Evolutionary conservation across 2,329 filamentous ascomycete genomes (phyloP).

Genomic region (Colletotrichum kahawae): DNA sequence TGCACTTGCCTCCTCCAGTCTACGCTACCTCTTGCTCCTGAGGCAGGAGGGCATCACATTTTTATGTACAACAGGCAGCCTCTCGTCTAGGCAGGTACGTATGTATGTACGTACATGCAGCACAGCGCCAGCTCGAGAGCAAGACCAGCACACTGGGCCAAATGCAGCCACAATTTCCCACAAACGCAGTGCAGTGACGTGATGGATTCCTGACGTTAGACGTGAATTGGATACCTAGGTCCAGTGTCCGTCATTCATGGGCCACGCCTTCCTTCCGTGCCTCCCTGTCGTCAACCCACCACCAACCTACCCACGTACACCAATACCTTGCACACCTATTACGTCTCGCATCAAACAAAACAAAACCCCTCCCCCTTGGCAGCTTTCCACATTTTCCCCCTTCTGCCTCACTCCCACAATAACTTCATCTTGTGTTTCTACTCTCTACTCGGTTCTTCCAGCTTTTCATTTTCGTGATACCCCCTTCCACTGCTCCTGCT

Average conservation of each 20-base stretch:
- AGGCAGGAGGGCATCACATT: neutral
- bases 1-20: neutral
- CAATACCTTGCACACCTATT: neutral
- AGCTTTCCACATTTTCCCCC: neutral
- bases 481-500: conserved; percentile 17
- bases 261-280: neutral
- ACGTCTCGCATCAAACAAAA: conserved; percentile 18
- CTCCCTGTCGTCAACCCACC: conserved; percentile 15
- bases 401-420: neutral
- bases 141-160: neutral
- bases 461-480: conserved; percentile 5
- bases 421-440: neutral
- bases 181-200: conserved; percentile 22
- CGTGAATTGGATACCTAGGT: neutral
- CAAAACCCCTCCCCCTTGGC: conserved; percentile 19
- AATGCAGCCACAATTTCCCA: conserved; percentile 21
- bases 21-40: neutral
- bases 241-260: neutral
- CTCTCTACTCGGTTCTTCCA: conserved; percentile 24
- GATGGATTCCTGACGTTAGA: conserved; percentile 23
- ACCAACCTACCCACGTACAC: neutral
- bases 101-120: neutral
- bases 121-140: neutral
- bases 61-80: neutral
- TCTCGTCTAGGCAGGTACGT: neutral